phyloP scores from a whole-genome alignment of 352 stramenopile genomes.

The Phytophthora meadii region DNA sequence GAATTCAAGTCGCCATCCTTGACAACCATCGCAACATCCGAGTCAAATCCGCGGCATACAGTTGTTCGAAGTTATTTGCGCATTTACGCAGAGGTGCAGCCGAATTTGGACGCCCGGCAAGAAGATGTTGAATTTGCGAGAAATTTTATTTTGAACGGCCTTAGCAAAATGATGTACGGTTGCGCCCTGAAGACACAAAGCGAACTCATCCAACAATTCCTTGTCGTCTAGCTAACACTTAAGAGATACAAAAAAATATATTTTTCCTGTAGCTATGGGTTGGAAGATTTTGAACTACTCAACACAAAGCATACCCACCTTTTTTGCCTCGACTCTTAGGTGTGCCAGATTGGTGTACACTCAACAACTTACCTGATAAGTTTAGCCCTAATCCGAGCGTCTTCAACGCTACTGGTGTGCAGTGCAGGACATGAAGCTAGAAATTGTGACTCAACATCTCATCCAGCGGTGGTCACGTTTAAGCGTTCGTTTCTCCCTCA shows the following conservation, averaged over 20 bases:
- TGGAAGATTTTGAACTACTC: not conserved
- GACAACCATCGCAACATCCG: constrained; percentile 9
- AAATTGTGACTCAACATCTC: too few species aligned
- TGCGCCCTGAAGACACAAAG: constrained; percentile 24
- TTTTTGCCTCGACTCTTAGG: not conserved
- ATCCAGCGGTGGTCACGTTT: not conserved
- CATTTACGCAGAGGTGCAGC: constrained; percentile 26
- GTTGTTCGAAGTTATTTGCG: constrained; percentile 22
- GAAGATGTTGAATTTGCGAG: constrained; percentile 16
- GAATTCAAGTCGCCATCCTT: constrained; percentile 22
- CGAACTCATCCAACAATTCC: constrained; percentile 16
- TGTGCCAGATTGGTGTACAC: not conserved
- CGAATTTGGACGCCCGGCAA: constrained; percentile 3
- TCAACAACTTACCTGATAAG: too few species aligned
- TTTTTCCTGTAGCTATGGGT: too few species aligned
- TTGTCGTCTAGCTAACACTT: constrained; percentile 4
- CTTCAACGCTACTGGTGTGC: too few species aligned
- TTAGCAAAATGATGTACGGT: constrained; percentile 32
- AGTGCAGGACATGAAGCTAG: not conserved
- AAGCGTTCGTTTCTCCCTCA: constrained; percentile 23
- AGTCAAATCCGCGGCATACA: constrained; percentile 3
- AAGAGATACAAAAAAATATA: too few species aligned
- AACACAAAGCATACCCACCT: not conserved
- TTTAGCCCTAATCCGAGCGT: too few species aligned
- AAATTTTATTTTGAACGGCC: constrained; percentile 19